Conservation (phyloP, 768 basidiomycete species). For the Agaricus blazei region DNA sequence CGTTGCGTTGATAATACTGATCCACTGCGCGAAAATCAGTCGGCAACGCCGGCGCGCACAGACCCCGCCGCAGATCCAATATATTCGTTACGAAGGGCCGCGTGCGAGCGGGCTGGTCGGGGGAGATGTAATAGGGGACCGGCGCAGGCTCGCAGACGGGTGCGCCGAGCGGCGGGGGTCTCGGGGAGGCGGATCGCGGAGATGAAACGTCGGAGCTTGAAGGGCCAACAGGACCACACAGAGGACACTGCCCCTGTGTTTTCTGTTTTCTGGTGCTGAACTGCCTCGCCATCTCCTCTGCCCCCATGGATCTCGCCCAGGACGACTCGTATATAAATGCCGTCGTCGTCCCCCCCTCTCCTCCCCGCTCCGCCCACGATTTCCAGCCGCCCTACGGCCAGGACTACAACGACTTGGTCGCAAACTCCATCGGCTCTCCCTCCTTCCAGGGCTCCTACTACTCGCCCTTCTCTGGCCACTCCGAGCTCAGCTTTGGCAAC, state of each 20-base stretch:
- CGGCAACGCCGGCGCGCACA: too few species aligned
- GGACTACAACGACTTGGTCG: slow-evolving; percentile 13
- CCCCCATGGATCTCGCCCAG: not conserved
- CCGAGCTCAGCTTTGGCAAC: slow-evolving; percentile 53
- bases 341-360: slow-evolving; percentile 20
- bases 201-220: slow-evolving; percentile 9
- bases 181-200: not conserved
- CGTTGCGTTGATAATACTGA: too few species aligned
- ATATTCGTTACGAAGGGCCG: too few species aligned
- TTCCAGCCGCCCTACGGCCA: slow-evolving; percentile 16
- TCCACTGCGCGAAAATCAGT: too few species aligned
- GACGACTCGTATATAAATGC: slow-evolving; percentile 22
- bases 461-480: slow-evolving; percentile 64
- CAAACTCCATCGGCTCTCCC: slow-evolving; percentile 15
- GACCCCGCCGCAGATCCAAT: too few species aligned
- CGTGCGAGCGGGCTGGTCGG: too few species aligned
- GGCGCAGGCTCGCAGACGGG: too few species aligned
- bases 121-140: too few species aligned
- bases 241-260: slow-evolving; percentile 5
- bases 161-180: too few species aligned
- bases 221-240: slow-evolving; percentile 8
- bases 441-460: slow-evolving; percentile 48
- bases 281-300: not conserved
- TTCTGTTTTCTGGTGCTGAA: not conserved
- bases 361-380: slow-evolving; percentile 15